These are phyloP conservation scores for Entelexis sorbosivorans DNA, from an alignment of 1,139 yeast species.

Conservation along the genomic window DNA sequence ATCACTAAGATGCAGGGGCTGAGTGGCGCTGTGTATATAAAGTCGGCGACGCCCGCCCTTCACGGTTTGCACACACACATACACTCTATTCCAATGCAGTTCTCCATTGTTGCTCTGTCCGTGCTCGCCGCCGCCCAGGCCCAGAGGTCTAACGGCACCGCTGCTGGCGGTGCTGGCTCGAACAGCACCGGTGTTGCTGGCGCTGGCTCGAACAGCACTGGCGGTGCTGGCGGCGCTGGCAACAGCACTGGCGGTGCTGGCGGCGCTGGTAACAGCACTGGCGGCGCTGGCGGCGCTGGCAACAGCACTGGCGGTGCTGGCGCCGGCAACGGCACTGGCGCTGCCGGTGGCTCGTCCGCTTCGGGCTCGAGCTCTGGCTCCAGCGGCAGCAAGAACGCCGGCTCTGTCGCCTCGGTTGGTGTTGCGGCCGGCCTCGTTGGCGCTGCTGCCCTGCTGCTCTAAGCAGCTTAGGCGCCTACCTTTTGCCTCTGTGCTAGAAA, in stretches of 20 bases:
- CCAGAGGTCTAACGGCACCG: conserved; percentile 14
- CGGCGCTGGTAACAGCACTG: conserved; percentile 13
- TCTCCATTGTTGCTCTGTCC: conserved; percentile 20
- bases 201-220: conserved; percentile 12
- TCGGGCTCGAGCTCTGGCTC: conserved; percentile 3
- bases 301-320: conserved; percentile 10
- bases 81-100: conserved; percentile 17
- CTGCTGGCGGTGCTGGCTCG: conserved; percentile 2
- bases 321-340: conserved; percentile 10
- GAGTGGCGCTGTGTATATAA: conserved; percentile 10
- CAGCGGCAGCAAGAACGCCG: conserved; percentile 6
- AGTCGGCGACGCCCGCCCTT: not conserved
- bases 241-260: conserved; percentile 13
- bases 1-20: conserved; percentile 6
- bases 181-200: conserved; percentile 11
- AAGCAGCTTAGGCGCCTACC: conserved; percentile 14
- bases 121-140: conserved; percentile 20
- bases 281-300: conserved; percentile 12
- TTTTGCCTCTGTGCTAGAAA: not conserved
- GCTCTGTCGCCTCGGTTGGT: conserved; percentile 17
- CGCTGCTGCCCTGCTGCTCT: conserved; percentile 23
- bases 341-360: conserved; percentile 9
- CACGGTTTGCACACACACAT: not conserved
- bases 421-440: conserved; percentile 22
- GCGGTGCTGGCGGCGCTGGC: conserved; percentile 5